These are phyloP conservation scores for Mycogone perniciosa DNA, from an alignment of 2,329 filamentous ascomycete species.

Conservation along the genomic window DNA sequence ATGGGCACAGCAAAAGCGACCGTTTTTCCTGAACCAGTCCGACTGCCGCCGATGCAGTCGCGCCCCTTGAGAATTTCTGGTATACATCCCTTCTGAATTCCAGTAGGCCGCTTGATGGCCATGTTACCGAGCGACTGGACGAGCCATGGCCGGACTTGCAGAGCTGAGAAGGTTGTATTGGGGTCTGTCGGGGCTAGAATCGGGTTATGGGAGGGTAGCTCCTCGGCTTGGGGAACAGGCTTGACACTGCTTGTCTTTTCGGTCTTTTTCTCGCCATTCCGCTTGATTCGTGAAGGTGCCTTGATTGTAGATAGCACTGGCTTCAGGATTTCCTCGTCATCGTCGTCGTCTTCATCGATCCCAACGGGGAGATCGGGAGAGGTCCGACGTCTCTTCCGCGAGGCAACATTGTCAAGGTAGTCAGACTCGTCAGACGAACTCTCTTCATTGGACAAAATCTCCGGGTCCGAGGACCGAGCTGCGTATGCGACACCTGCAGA, in stretches of 20 bases:
- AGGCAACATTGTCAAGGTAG: constrained; percentile 38
- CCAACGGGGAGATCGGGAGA: constrained; percentile 19
- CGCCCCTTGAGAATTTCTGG: constrained; percentile 84
- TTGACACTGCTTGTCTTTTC: constrained; percentile 16
- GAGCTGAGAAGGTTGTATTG: constrained; percentile 61
- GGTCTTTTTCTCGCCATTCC: constrained; percentile 24
- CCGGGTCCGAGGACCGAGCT: constrained; percentile 4
- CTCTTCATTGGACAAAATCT: not conserved
- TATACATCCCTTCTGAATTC: constrained; percentile 89
- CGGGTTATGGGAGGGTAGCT: constrained; percentile 24
- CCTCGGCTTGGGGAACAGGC: constrained; percentile 5
- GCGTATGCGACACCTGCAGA: constrained; percentile 2
- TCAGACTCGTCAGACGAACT: constrained; percentile 39
- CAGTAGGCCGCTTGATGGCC: constrained; percentile 83
- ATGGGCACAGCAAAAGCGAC: constrained; percentile 94
- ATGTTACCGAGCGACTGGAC: constrained; percentile 67
- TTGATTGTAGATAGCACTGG: constrained; percentile 38
- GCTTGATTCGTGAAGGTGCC: constrained; percentile 49
- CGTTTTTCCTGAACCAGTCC: constrained; percentile 96
- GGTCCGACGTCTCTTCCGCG: constrained; percentile 42
- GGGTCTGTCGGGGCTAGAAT: constrained; percentile 48
- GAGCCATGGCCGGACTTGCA: constrained; percentile 80
- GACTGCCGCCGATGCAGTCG: constrained; percentile 90
- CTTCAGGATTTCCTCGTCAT: constrained; percentile 21
- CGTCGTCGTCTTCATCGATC: constrained; percentile 19